phyloP scores from a whole-genome alignment of 2,329 filamentous ascomycete species.

The Xylaria sp. region DNA sequence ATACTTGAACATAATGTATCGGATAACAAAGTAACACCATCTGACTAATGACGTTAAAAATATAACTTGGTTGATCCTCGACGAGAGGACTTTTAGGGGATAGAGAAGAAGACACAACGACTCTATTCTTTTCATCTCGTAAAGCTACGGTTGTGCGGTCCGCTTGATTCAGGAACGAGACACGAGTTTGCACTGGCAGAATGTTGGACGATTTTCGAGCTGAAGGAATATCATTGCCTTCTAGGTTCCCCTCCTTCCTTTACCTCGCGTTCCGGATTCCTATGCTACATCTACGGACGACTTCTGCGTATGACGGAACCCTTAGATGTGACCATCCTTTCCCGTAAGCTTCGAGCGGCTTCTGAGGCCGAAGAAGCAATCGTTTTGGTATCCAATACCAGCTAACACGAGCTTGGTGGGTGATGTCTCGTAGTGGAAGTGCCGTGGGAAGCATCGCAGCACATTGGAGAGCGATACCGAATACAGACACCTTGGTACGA shows the following conservation, averaged over 20 bases:
- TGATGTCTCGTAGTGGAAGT: conserved; percentile 61
- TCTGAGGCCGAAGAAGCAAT: conserved; percentile 40
- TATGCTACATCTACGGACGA: conserved; percentile 46
- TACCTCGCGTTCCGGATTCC: background rate
- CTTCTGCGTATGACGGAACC: conserved; percentile 53
- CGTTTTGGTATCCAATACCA: conserved; percentile 61
- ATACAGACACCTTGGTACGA: conserved; percentile 59
- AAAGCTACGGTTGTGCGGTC: background rate
- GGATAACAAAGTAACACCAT: background rate
- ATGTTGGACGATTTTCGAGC: background rate
- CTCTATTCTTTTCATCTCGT: no score
- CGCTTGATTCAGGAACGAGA: background rate
- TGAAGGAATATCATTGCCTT: background rate
- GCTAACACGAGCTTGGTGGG: conserved; percentile 63
- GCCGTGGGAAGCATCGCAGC: conserved; percentile 60
- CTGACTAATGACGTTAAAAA: background rate
- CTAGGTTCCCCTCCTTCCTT: background rate
- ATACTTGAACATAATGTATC: background rate
- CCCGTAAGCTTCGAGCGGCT: conserved; percentile 45
- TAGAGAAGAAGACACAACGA: no score
- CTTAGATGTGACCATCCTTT: conserved; percentile 43
- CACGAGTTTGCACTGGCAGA: background rate
- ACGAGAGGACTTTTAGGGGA: background rate
- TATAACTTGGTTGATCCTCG: background rate
- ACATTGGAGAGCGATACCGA: conserved; percentile 64